phyloP scores from a whole-genome alignment of 495 filamentous ascomycete species.

The Penicillium odoratum region DNA sequence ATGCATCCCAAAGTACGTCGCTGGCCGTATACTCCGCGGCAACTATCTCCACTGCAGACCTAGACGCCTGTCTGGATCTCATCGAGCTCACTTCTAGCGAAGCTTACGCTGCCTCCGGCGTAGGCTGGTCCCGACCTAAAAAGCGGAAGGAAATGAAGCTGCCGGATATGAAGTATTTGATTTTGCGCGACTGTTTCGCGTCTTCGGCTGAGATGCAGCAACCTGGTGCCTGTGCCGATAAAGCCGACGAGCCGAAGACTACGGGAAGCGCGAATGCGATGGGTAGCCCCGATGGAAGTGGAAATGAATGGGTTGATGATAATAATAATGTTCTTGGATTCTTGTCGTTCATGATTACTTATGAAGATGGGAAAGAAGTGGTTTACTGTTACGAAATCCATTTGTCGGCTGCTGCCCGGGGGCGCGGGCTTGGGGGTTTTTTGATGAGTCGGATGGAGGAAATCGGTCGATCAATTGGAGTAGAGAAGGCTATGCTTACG shows the following conservation, averaged over 20 bases:
- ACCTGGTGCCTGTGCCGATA: not conserved
- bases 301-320: not conserved
- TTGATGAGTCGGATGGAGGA: constrained; percentile 45
- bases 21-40: constrained; percentile 45
- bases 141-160: constrained; percentile 78
- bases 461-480: constrained; percentile 41
- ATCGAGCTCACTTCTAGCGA: constrained; percentile 66
- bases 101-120: constrained; percentile 63
- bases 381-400: constrained; percentile 92
- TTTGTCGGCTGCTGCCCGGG: constrained; percentile 54
- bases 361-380: constrained; percentile 72
- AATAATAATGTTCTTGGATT: constrained; percentile 56
- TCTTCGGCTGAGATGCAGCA: constrained; percentile 2
- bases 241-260: constrained; percentile 7
- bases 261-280: not conserved
- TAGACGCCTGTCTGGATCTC: constrained; percentile 68
- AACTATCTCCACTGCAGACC: constrained; percentile 49
- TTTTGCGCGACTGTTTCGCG: constrained; percentile 45
- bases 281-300: not conserved
- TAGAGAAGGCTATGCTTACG: constrained; percentile 82
- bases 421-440: constrained; percentile 40
- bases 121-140: constrained; percentile 67
- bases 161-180: constrained; percentile 65
- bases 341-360: constrained; percentile 78
- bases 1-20: not conserved